Conservation (phyloP, 129 eudicot species). For the Chrysanthemum makinoi region DNA sequence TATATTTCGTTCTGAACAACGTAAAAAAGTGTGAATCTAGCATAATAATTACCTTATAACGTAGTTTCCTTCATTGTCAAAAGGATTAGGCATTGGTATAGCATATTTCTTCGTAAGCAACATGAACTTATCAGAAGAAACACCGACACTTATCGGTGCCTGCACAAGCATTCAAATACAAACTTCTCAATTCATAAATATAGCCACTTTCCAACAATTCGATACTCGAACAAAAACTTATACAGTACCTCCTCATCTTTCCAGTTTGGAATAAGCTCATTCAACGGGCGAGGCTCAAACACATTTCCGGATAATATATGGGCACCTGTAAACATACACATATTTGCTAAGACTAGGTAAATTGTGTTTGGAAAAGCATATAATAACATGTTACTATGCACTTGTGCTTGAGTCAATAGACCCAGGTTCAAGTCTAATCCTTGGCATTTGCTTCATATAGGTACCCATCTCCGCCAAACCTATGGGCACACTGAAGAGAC, state of each 20-base stretch:
- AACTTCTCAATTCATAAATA: not conserved
- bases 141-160: slow-evolving; percentile 86
- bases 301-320: slow-evolving; percentile 95
- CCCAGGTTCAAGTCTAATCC: too few relatives aligned
- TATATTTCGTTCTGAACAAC: not conserved
- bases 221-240: not conserved
- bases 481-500: too few relatives aligned
- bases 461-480: too few relatives aligned
- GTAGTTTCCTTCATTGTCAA: slow-evolving; percentile 83
- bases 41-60: slow-evolving; percentile 14
- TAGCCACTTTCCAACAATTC: not conserved
- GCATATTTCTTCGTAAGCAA: slow-evolving; percentile 66
- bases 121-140: slow-evolving; percentile 92
- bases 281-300: slow-evolving; percentile 87
- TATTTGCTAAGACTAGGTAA: not conserved
- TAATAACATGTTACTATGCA: too few relatives aligned
- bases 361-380: not conserved
- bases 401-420: too few relatives aligned
- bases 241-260: slow-evolving; percentile 64
- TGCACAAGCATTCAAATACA: slow-evolving; percentile 31
- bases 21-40: too few relatives aligned
- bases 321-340: slow-evolving; percentile 53
- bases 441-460: too few relatives aligned
- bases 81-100: slow-evolving; percentile 75
- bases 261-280: slow-evolving; percentile 93